Evolutionary conservation across 2,329 filamentous ascomycete species (phyloP), one percentile per base, ranked within the genome.

Genomic region (Alternaria novae-zelandiae): DNA sequence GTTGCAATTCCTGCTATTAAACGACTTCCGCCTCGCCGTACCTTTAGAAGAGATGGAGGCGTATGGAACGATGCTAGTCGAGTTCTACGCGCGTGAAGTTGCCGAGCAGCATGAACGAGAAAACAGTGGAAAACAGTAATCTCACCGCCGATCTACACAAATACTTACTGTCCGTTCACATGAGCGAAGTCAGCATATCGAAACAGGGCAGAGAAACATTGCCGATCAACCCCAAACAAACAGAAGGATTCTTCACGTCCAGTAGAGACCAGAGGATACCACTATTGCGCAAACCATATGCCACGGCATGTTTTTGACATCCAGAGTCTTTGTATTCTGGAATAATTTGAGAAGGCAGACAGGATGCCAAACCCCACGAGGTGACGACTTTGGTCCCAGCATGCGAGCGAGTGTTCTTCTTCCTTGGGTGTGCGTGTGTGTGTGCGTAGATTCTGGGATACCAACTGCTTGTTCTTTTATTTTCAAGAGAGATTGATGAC

Each of bases 41-140:
- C 91, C 95, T 0, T 91, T 98, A 13, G 96, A 98, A 82, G 95
- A 98, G 74, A 88, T 99, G 63, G 96, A 99, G 80, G 93, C 94
- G 0, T 99, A 99, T 74, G 96, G 94, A 6, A 99, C 96, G 1
- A 98, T 98, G 95, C 85, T 99, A 12, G 96, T 99, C 15, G 95
- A 98, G 76, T 99, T 98, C 76, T 99, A 98, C 76, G 95, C 94
- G 0, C 87, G 95, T 57, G 96, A 99, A 79, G 90, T 97, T 15
- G 88, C 97, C 25, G 84, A 88, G 25, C 89, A 91, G 72, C 84
- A 87, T 50, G 75, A 74, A 46, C 72, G 70, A 56, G 71, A 76
- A 55, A 65, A 60, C 10, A 69, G 62, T 53, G 64, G 61, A n/a
- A 67, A 66, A 57, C 32, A 59, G 44, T 59, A 68, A 55, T 70